Conservation (phyloP, 805 yeast genomes). For the Teunomyces funiuensis region DNA sequence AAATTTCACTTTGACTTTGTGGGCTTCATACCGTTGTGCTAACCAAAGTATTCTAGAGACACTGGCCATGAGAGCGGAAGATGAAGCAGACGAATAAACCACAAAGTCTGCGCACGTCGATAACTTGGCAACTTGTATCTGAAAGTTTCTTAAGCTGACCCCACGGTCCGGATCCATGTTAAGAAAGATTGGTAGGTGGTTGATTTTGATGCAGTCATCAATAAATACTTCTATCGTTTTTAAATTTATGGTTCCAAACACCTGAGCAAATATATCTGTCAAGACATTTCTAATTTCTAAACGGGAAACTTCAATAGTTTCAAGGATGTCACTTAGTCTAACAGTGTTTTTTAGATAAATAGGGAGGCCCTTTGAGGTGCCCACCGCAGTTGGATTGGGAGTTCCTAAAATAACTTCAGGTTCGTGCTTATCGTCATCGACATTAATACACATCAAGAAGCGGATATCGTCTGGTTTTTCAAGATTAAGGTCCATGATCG, state of each 20-base stretch:
- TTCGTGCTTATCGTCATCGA: slow-evolving; percentile 10
- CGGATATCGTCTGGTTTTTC: slow-evolving; percentile 31
- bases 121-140: slow-evolving; percentile 79
- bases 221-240: slow-evolving; percentile 25
- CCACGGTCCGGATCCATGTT: slow-evolving; percentile 70
- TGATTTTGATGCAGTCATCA: slow-evolving; percentile 44
- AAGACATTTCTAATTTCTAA: slow-evolving; percentile 27
- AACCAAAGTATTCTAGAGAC: slow-evolving; percentile 36
- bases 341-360: slow-evolving; percentile 53
- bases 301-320: slow-evolving; percentile 45
- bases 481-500: slow-evolving; percentile 9
- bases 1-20: neutral
- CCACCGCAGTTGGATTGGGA: neutral
- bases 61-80: slow-evolving; percentile 16
- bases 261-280: slow-evolving; percentile 18
- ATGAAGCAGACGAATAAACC: slow-evolving; percentile 47
- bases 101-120: slow-evolving; percentile 73
- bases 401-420: neutral
- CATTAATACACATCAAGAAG: slow-evolving; percentile 39
- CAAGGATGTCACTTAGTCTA: slow-evolving; percentile 52
- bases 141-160: slow-evolving; percentile 78
- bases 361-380: neutral
- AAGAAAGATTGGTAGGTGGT: slow-evolving; percentile 52
- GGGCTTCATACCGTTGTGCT: slow-evolving; percentile 33
- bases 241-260: slow-evolving; percentile 13